A percentile compares a stretch with the other conserved stretches of the same genome.
phyloP scores from a whole-genome alignment of 805 yeast genomes.

The Candida ortonii region DNA sequence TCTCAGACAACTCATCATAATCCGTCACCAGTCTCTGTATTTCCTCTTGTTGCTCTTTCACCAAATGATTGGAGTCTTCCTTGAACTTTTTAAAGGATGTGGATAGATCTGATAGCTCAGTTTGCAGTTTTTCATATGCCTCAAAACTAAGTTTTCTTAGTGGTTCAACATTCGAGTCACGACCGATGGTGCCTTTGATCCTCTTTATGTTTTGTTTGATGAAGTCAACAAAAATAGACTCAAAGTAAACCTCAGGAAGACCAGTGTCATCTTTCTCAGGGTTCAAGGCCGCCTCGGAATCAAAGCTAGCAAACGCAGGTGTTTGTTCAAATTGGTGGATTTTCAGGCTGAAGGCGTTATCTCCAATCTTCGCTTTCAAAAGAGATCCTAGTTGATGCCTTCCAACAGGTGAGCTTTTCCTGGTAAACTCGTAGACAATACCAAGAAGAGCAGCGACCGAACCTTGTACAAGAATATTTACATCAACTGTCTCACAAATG shows the following conservation, averaged over 20 bases:
- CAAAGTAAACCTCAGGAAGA: constrained; percentile 78
- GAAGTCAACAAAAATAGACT: constrained; percentile 56
- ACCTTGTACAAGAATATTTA: constrained; percentile 55
- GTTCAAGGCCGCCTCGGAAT: constrained; percentile 45
- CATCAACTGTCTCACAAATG: constrained; percentile 44
- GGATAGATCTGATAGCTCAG: constrained; percentile 25
- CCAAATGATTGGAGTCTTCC: constrained; percentile 15
- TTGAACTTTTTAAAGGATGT: constrained; percentile 19
- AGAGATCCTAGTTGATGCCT: constrained; percentile 60
- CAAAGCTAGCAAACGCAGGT: constrained; percentile 52
- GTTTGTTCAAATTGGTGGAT: constrained; percentile 70
- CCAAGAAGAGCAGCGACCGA: constrained; percentile 72
- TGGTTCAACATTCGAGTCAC: constrained; percentile 75
- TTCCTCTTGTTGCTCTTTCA: constrained; percentile 20
- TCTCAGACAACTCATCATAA: constrained; percentile 34
- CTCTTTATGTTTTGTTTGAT: constrained; percentile 68
- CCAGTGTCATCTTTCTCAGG: constrained; percentile 77
- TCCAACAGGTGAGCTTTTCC: constrained; percentile 57
- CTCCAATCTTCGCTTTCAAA: constrained; percentile 70
- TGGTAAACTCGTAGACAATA: constrained; percentile 71
- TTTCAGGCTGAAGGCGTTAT: constrained; percentile 72
- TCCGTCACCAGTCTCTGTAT: constrained; percentile 24
- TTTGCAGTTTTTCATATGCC: constrained; percentile 46
- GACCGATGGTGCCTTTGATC: constrained; percentile 65
- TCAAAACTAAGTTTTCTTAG: constrained; percentile 62